Conservation (phyloP, 805 yeast species). For the Teunomyces cretensis region DNA sequence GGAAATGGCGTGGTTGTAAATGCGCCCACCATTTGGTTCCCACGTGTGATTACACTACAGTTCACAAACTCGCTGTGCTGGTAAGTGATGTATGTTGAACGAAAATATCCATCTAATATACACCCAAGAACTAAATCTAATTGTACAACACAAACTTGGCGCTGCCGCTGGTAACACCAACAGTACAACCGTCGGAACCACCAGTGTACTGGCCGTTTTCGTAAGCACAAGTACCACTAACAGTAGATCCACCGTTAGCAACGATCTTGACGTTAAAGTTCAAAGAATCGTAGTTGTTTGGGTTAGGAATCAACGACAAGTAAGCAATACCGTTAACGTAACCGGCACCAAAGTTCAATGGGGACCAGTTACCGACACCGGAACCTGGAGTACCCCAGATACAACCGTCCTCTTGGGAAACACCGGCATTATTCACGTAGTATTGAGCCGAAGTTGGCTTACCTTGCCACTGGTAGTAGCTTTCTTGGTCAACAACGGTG, state of each 20-base stretch:
- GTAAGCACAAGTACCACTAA: conserved; percentile 75
- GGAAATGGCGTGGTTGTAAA: too few relatives aligned
- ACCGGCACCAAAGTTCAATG: conserved; percentile 93
- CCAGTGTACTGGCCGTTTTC: conserved; percentile 75
- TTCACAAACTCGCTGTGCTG: too few relatives aligned
- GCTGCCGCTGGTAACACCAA: conserved; percentile 77
- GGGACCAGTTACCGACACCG: conserved; percentile 97
- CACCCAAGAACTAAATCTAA: conserved; percentile 2
- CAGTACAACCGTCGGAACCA: conserved; percentile 90
- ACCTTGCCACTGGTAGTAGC: conserved; percentile 83
- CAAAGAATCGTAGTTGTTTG: conserved; percentile 71
- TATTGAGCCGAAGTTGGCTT: conserved; percentile 88
- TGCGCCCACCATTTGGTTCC: too few relatives aligned
- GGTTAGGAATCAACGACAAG: conserved; percentile 91
- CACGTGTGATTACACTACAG: too few relatives aligned
- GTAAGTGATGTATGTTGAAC: too few relatives aligned
- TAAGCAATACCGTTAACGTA: conserved; percentile 65
- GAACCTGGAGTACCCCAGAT: conserved; percentile 84
- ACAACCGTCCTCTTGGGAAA: conserved; percentile 86
- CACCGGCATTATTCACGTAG: conserved; percentile 97
- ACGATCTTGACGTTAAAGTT: conserved; percentile 65
- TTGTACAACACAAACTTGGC: conserved; percentile 79
- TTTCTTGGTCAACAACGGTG: conserved; percentile 75
- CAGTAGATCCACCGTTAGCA: conserved; percentile 52
- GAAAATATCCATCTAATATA: background rate